These are phyloP conservation scores for Globisporangium rhizosaccharum DNA, from an alignment of 352 stramenopile species.

Conservation along the genomic window DNA sequence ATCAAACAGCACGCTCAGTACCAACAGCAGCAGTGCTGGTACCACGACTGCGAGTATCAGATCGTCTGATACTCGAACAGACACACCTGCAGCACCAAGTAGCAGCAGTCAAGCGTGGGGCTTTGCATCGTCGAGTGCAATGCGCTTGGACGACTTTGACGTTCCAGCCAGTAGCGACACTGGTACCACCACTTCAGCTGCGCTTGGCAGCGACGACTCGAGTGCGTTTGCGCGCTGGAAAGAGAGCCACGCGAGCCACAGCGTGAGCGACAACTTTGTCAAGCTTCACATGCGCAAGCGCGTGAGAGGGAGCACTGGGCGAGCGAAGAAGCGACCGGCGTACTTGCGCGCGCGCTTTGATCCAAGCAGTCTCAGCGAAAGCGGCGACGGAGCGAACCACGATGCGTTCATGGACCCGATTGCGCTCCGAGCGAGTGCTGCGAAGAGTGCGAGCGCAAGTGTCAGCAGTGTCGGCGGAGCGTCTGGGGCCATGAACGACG, in stretches of 20 bases:
- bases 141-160: conserved; percentile 37
- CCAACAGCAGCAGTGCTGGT: not conserved
- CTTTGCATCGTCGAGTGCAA: conserved; percentile 27
- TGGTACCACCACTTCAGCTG: not conserved
- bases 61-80: too few relatives aligned
- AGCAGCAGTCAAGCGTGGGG: conserved; percentile 17
- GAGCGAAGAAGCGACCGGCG: conserved; percentile 54
- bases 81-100: not conserved
- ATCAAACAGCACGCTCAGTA: not conserved
- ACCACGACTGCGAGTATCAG: not conserved
- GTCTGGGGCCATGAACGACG: conserved; percentile 36
- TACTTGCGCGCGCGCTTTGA: conserved; percentile 49
- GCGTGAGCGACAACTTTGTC: conserved; percentile 77
- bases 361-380: not conserved
- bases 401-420: conserved; percentile 17
- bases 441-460: conserved; percentile 13
- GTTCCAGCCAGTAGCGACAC: not conserved
- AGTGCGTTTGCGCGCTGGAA: conserved; percentile 55
- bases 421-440: conserved; percentile 1
- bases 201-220: conserved; percentile 3
- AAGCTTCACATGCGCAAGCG: conserved; percentile 75
- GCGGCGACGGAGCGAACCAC: not conserved
- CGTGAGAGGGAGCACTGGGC: conserved; percentile 60
- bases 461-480: conserved; percentile 12
- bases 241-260: conserved; percentile 35